These are phyloP conservation scores for Asclepias syriaca DNA, from an alignment of 257 asterid species.

Conservation along the genomic window DNA sequence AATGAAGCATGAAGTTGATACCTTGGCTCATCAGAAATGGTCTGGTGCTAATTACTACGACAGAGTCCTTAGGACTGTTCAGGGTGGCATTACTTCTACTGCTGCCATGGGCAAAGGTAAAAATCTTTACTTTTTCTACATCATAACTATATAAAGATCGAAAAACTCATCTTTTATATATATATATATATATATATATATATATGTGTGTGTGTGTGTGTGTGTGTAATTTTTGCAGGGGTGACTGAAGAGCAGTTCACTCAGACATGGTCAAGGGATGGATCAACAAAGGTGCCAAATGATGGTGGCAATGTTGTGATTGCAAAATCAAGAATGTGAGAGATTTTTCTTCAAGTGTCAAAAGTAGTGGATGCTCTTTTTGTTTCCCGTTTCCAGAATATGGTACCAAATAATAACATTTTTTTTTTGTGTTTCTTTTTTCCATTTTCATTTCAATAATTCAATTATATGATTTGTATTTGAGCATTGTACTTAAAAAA, in stretches of 20 bases:
- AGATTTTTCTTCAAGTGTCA: not conserved
- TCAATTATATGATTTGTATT: slow-evolving; percentile 20
- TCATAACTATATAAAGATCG: too few relatives aligned
- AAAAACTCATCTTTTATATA: too few relatives aligned
- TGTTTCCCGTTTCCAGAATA: slow-evolving; percentile 14
- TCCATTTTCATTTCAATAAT: slow-evolving; percentile 28
- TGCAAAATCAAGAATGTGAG: slow-evolving; percentile 81
- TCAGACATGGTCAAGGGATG: slow-evolving; percentile 77
- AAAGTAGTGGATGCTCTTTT: slow-evolving; percentile 13
- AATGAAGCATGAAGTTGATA: slow-evolving; percentile 83
- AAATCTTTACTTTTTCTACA: too few relatives aligned
- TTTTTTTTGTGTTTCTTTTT: slow-evolving; percentile 29
- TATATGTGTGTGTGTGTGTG: too few relatives aligned
- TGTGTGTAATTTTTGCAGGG: slow-evolving; percentile 31
- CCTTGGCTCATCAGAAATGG: slow-evolving; percentile 98
- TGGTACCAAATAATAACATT: slow-evolving; percentile 18
- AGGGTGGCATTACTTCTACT: slow-evolving; percentile 93
- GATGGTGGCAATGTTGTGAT: slow-evolving; percentile 60
- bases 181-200: too few relatives aligned
- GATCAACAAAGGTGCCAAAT: slow-evolving; percentile 45
- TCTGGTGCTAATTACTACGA: slow-evolving; percentile 97
- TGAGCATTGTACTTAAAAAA: slow-evolving; percentile 1
- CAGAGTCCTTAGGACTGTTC: slow-evolving; percentile 83
- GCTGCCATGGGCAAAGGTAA: slow-evolving; percentile 98
- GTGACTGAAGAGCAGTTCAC: slow-evolving; percentile 96